These are phyloP conservation scores for Articulospora tetracladia DNA, from an alignment of 495 filamentous ascomycete genomes.

Conservation along the genomic window DNA sequence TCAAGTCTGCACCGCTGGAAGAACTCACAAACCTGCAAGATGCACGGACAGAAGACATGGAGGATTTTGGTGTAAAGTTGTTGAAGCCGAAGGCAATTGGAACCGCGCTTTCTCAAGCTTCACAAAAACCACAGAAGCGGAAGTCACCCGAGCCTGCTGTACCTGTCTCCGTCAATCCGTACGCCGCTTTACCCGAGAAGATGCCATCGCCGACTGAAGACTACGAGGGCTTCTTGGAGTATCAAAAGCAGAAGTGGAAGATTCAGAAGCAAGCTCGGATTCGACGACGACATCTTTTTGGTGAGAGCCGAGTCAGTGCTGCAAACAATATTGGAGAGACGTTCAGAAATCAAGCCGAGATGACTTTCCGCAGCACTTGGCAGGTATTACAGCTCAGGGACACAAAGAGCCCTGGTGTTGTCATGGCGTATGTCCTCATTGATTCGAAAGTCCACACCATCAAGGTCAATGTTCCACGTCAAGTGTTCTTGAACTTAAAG, in stretches of 20 bases:
- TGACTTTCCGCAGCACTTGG: constrained; percentile 88
- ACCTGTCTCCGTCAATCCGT: constrained; percentile 66
- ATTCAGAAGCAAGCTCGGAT: constrained; percentile 90
- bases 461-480: constrained; percentile 84
- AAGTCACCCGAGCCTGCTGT: constrained; percentile 66
- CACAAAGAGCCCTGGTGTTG: constrained; percentile 77
- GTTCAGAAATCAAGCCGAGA: constrained; percentile 87
- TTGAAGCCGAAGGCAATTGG: constrained; percentile 69
- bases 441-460: constrained; percentile 84
- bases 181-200: constrained; percentile 72
- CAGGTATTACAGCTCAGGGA: constrained; percentile 84
- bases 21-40: constrained; percentile 68
- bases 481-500: constrained; percentile 89
- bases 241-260: constrained; percentile 99
- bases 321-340: constrained; percentile 77
- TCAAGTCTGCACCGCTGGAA: constrained; percentile 70
- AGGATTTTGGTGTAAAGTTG: constrained; percentile 68
- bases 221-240: constrained; percentile 84
- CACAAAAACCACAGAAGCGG: constrained; percentile 70
- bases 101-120: constrained; percentile 43
- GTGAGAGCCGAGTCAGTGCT: constrained; percentile 66
- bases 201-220: constrained; percentile 88
- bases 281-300: constrained; percentile 87
- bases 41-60: constrained; percentile 65
- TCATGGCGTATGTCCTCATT: constrained; percentile 87